Conservation (phyloP, 768 basidiomycete species). For the Rhodotorula graminis region DNA sequence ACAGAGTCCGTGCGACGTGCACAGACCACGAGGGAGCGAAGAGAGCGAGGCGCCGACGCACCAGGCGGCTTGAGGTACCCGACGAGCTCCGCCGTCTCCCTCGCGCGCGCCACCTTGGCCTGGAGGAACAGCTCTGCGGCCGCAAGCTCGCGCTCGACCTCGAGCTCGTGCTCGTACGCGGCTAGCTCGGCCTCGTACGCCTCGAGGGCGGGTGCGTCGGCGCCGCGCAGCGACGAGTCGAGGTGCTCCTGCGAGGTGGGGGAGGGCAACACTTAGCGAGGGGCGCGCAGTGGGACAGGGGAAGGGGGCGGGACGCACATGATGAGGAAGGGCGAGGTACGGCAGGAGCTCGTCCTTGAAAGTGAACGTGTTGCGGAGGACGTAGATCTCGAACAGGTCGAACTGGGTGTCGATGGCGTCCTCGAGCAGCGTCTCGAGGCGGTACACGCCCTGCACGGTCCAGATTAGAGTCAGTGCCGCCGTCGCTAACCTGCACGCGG, state of each 20-base stretch:
- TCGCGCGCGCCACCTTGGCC: conserved; percentile 9
- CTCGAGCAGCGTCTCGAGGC: conserved; percentile 42
- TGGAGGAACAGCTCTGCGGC: conserved; percentile 34
- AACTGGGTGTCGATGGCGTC: conserved; percentile 40
- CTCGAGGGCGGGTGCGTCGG: conserved; percentile 21
- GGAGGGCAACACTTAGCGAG: no score
- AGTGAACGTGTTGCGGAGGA: conserved; percentile 41
- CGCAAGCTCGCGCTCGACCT: conserved; percentile 32
- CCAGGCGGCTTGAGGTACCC: conserved; percentile 31
- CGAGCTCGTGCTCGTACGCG: conserved; percentile 36
- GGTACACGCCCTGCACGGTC: conserved; percentile 33
- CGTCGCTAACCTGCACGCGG: no score
- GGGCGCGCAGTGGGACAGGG: no score
- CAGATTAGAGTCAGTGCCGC: neutral
- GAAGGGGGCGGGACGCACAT: no score
- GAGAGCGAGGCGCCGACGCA: neutral
- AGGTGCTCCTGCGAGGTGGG: neutral
- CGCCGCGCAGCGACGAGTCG: conserved; percentile 18
- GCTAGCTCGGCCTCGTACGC: conserved; percentile 38
- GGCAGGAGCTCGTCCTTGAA: conserved; percentile 32
- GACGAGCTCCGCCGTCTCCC: conserved; percentile 18
- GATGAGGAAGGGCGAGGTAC: conserved; percentile 37
- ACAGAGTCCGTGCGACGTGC: no score
- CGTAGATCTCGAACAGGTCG: conserved; percentile 41
- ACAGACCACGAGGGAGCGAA: no score